Evolutionary conservation across 805 yeast genomes (phyloP), one percentile per base, ranked within the genome.

Genomic region (Monosporozyma siamensis): DNA sequence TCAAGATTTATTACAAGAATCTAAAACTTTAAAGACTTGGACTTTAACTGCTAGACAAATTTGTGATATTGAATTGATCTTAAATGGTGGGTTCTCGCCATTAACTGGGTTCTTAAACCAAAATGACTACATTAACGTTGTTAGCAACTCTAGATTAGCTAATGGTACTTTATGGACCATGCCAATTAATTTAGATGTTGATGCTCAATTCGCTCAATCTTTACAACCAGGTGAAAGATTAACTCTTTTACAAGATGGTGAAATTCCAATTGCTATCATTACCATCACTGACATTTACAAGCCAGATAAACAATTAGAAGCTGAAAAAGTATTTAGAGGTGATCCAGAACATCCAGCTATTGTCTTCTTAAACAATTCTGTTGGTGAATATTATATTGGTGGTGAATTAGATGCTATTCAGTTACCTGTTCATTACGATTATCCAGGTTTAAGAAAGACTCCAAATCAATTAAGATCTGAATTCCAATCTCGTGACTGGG

Each of bases 331-430:
- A 23, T 90, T 87, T 68, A 79, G 97, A 63, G 97, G 97, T 48
- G 97, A 90, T 63, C 89, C 94, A 36, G 97, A 90, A 64, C 97
- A 89, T 66, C 97, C 97, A 17, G 97, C 97, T 10, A 71, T 84
- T 55, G 72, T 70, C 55, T 89, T 84, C 66, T 70, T 89, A 53
- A 59, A 65, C 56, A 78, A 83, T 48, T 69, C 72, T 40, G 89
- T 89, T 27, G 89, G 90, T 55, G 95, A 85, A 22, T 75, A 71
- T 56, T 88, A 89, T 66, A 69, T 89, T 41, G 97, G 97, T 59
- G 97, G 97, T 53, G 71, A 78, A 34, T 55, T 89, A 42, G 85
- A 88, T 60, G 96, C 95, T 22, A 75, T 89, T 54, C 76, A 73
- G 57, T 74, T 84, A 49, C 95, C 95, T 47, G 77, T 74, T 48